phyloP scores from a whole-genome alignment of 1,139 yeast species.

The Nakaseomyces uthaithaninus region DNA sequence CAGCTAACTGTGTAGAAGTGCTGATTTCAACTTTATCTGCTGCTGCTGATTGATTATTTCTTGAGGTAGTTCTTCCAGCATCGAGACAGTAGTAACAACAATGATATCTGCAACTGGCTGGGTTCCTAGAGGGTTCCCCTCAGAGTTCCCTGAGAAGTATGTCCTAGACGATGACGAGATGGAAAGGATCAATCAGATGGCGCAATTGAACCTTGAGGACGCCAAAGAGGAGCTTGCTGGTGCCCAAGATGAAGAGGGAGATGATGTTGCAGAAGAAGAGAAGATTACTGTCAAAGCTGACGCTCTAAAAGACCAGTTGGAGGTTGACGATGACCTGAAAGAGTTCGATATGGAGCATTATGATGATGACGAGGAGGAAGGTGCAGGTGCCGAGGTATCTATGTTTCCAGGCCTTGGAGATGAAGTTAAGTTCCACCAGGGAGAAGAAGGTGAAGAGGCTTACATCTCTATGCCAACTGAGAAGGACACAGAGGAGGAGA shows the following conservation, averaged over 20 bases:
- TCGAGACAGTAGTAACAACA: neutral
- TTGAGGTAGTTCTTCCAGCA: neutral
- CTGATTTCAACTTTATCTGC: neutral
- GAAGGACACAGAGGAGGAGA: slow-evolving; percentile 61
- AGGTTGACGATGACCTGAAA: slow-evolving; percentile 73
- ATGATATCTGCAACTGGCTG: slow-evolving; percentile 92
- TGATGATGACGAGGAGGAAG: slow-evolving; percentile 44
- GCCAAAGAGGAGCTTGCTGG: slow-evolving; percentile 55
- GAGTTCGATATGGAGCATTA: slow-evolving; percentile 82
- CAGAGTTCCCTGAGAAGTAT: slow-evolving; percentile 85
- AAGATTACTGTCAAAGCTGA: slow-evolving; percentile 17
- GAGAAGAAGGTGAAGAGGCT: slow-evolving; percentile 59
- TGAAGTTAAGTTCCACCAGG: slow-evolving; percentile 49
- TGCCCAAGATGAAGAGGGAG: slow-evolving; percentile 17
- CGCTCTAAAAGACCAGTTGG: slow-evolving; percentile 44
- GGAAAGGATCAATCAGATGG: slow-evolving; percentile 81
- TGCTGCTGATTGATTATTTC: neutral
- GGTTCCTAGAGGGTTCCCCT: slow-evolving; percentile 95
- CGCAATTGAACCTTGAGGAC: slow-evolving; percentile 70
- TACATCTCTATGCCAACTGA: slow-evolving; percentile 63
- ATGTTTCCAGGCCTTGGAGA: slow-evolving; percentile 67
- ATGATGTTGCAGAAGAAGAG: slow-evolving; percentile 17
- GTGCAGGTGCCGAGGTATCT: slow-evolving; percentile 43
- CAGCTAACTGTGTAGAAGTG: neutral
- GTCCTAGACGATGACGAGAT: slow-evolving; percentile 87